Evolutionary conservation across 2,329 filamentous ascomycete species (phyloP).

Genomic region (Cercospora zeae-maydis): DNA sequence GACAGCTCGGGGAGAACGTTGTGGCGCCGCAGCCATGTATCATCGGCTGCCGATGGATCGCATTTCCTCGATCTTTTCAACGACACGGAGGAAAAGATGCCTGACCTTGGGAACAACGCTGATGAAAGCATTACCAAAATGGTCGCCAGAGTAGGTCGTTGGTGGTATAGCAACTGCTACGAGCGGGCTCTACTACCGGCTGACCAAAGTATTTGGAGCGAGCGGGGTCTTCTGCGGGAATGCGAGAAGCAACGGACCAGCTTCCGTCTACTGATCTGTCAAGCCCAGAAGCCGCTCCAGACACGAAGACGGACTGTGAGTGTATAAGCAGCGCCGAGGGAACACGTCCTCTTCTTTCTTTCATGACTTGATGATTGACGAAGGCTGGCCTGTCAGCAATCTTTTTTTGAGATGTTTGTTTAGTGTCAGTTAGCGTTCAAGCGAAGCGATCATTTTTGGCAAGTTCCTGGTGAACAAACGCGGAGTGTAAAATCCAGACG

Average conservation of each 20-base stretch:
- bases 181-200: slow-evolving; percentile 54
- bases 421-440: slow-evolving; percentile 16
- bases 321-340: slow-evolving; percentile 36
- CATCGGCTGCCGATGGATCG: not conserved
- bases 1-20: slow-evolving; percentile 18
- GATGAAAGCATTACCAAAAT: slow-evolving; percentile 89
- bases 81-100: not conserved
- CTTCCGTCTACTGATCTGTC: slow-evolving; percentile 85
- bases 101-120: slow-evolving; percentile 40
- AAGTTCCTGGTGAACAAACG: not conserved
- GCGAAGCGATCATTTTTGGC: slow-evolving; percentile 9
- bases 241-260: slow-evolving; percentile 84
- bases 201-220: slow-evolving; percentile 70
- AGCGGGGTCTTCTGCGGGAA: slow-evolving; percentile 71
- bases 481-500: not conserved
- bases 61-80: not conserved
- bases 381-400: slow-evolving; percentile 22
- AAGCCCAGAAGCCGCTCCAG: slow-evolving; percentile 71
- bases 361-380: slow-evolving; percentile 8
- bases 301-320: slow-evolving; percentile 48
- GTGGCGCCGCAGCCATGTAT: slow-evolving; percentile 9
- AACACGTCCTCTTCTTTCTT: not conserved
- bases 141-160: slow-evolving; percentile 84
- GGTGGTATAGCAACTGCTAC: slow-evolving; percentile 96
- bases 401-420: not conserved